These are phyloP conservation scores for Casuarina glauca DNA, from an alignment of 306 rosid species.

Conservation along the genomic window DNA sequence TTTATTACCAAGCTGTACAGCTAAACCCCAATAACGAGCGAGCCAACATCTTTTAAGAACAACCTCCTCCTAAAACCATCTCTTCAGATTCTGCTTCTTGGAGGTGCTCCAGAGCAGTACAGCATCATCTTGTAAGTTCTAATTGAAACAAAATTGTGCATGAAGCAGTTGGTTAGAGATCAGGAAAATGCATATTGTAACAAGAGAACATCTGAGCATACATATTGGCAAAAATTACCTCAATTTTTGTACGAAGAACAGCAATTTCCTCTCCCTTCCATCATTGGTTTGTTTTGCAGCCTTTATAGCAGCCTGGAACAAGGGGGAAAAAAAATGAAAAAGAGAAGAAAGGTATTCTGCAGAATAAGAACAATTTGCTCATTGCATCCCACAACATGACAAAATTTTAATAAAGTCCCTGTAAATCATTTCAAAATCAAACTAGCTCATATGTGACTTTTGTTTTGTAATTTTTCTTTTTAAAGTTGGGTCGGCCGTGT, in stretches of 20 bases:
- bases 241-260: conserved; percentile 76
- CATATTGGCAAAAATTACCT: conserved; percentile 46
- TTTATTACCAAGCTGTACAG: conserved; percentile 78
- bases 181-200: conserved; percentile 12
- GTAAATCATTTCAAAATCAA: neutral
- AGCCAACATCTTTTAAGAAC: conserved; percentile 99
- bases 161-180: conserved; percentile 27
- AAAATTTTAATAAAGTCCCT: neutral
- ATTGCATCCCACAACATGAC: neutral
- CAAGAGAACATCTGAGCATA: neutral
- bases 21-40: conserved; percentile 95
- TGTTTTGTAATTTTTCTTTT: neutral
- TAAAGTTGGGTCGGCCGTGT: neutral
- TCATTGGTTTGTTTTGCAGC: conserved; percentile 83
- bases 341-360: neutral
- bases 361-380: conserved; percentile 25
- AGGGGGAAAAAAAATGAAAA: neutral
- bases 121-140: conserved; percentile 86
- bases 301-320: conserved; percentile 79
- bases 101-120: conserved; percentile 69
- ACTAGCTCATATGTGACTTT: neutral
- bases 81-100: conserved; percentile 94
- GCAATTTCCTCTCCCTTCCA: conserved; percentile 77
- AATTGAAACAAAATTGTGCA: conserved; percentile 5
- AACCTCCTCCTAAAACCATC: conserved; percentile 88